phyloP scores from a whole-genome alignment of 1,284 basidiomycete genomes.

The Leccinum pallidistipes region DNA sequence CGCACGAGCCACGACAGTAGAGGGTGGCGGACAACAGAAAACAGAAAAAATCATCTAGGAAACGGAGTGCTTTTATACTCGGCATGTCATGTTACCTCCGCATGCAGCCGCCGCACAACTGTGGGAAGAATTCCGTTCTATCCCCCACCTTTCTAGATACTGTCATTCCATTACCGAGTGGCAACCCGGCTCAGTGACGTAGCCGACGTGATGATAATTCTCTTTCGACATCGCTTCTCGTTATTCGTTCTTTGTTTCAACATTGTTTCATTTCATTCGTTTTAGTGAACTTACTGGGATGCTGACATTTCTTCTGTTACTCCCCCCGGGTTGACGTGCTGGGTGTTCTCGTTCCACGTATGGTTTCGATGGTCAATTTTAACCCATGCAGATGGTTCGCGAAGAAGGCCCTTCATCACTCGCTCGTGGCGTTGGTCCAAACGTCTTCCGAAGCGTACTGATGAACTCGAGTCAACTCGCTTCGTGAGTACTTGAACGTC shows the following conservation, averaged over 20 bases:
- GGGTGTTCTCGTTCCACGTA: not conserved
- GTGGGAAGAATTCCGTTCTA: constrained; percentile 15
- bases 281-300: not conserved
- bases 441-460: constrained; percentile 81
- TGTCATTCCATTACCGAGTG: not conserved
- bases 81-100: constrained; percentile 7
- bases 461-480: constrained; percentile 94
- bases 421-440: constrained; percentile 79
- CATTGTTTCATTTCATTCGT: not conserved
- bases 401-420: constrained; percentile 82
- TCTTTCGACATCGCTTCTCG: not conserved
- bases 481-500: constrained; percentile 34
- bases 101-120: not conserved
- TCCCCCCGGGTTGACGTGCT: not conserved
- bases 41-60: not conserved
- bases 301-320: constrained; percentile 7
- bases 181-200: not conserved
- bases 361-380: not conserved
- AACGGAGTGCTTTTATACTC: constrained; percentile 10
- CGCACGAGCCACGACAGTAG: not conserved
- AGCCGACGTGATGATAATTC: not conserved
- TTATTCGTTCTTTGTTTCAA: not conserved
- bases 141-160: not conserved
- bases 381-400: constrained; percentile 65
- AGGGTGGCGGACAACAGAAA: not conserved